Evolutionary conservation across 1,139 yeast species (phyloP).

Genomic region (Magnusiomyces clavatus): DNA sequence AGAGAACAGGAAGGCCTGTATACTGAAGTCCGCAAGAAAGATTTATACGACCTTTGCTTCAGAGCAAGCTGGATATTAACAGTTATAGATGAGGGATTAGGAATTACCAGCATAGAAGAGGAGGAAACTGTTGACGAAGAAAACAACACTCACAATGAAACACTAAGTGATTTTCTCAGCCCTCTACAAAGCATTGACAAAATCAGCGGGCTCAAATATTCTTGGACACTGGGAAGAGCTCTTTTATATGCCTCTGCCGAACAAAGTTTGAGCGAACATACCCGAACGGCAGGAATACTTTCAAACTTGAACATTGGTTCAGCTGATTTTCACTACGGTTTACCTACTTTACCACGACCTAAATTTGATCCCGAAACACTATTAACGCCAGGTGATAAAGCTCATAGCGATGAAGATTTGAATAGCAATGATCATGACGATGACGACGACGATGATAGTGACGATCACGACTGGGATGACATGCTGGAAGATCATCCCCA

Average conservation of each 20-base stretch:
- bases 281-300: background rate
- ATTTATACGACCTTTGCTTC: slow-evolving; percentile 50
- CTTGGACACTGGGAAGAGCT: slow-evolving; percentile 85
- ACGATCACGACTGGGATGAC: slow-evolving; percentile 31
- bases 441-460: slow-evolving; percentile 20
- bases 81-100: slow-evolving; percentile 64
- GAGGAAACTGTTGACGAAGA: slow-evolving; percentile 4
- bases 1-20: slow-evolving; percentile 21
- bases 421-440: slow-evolving; percentile 22
- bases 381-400: background rate
- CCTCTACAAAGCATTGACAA: slow-evolving; percentile 56
- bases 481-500: slow-evolving; percentile 37
- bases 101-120: slow-evolving; percentile 48
- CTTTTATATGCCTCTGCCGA: slow-evolving; percentile 48
- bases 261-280: slow-evolving; percentile 21
- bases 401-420: background rate
- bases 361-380: background rate
- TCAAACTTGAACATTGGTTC: slow-evolving; percentile 3
- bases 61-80: slow-evolving; percentile 66
- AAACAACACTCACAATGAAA: slow-evolving; percentile 10
- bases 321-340: background rate
- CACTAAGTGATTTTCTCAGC: slow-evolving; percentile 28
- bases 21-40: slow-evolving; percentile 34
- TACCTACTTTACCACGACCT: background rate
- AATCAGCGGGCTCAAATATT: slow-evolving; percentile 56